Evolutionary conservation across 164 flowering plant genomes (phyloP).

Genomic region (Kalanchoe fedtschenkoi): DNA sequence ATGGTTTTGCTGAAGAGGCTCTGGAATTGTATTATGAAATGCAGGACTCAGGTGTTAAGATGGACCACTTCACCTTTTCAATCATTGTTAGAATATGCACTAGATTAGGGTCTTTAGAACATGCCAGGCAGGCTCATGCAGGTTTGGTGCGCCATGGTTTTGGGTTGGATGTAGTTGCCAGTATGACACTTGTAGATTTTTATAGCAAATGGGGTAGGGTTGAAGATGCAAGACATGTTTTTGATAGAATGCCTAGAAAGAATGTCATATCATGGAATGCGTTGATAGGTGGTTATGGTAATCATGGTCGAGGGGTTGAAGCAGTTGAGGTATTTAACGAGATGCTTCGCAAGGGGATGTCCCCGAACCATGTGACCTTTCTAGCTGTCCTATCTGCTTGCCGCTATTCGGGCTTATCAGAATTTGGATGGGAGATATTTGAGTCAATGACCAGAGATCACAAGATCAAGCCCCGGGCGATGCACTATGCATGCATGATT

Average conservation of each 20-base stretch:
- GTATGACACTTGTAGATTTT: constrained; percentile 52
- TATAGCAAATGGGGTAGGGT: constrained; percentile 63
- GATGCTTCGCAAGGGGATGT: constrained; percentile 27
- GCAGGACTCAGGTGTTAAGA: constrained; percentile 42
- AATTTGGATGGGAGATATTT: constrained; percentile 61
- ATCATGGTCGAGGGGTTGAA: constrained; percentile 47
- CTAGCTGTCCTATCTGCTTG: constrained; percentile 41
- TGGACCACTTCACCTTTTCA: constrained; percentile 61
- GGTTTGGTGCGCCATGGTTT: constrained; percentile 48
- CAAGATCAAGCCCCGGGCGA: constrained; percentile 61
- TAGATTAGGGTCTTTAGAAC: constrained; percentile 40
- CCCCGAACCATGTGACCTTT: constrained; percentile 42
- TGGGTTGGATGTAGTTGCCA: constrained; percentile 49
- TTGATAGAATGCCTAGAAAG: constrained; percentile 41
- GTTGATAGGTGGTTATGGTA: constrained; percentile 48
- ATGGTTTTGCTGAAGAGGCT: constrained; percentile 58
- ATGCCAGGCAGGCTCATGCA: constrained; percentile 64
- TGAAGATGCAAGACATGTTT: constrained; percentile 44
- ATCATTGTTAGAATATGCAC: constrained; percentile 42
- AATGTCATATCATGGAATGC: constrained; percentile 60
- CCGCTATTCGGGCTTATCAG: constrained; percentile 30
- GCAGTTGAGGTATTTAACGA: constrained; percentile 40
- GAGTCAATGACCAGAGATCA: constrained; percentile 51
- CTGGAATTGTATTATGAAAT: constrained; percentile 41
- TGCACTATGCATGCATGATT: constrained; percentile 82